Conservation (phyloP, 208 protist species). For the Crithidia sp. region DNA sequence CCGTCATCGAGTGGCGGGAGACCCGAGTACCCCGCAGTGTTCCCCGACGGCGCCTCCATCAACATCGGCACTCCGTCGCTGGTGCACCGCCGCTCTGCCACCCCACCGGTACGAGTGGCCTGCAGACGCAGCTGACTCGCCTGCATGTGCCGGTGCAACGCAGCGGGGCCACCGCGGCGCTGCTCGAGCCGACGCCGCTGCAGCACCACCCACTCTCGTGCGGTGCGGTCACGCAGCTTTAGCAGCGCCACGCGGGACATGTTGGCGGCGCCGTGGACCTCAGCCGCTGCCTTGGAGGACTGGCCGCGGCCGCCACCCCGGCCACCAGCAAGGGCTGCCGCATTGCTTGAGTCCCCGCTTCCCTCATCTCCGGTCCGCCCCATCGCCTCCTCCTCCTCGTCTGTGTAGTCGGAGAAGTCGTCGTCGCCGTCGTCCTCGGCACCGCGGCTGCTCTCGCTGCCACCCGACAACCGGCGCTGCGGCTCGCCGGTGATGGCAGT, state of each 20-base stretch:
- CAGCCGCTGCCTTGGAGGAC: background rate
- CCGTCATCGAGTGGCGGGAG: background rate
- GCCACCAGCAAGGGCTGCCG: background rate
- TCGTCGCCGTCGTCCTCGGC: constrained; percentile 3
- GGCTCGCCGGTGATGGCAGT: background rate
- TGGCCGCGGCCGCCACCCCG: background rate
- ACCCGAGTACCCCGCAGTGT: background rate
- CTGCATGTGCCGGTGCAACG: constrained; percentile 34
- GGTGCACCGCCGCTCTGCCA: background rate
- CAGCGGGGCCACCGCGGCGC: constrained; percentile 11
- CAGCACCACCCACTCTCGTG: constrained; percentile 38
- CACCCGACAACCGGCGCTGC: background rate
- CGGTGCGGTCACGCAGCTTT: constrained; percentile 32
- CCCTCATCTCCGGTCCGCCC: background rate
- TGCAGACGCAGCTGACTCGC: constrained; percentile 35
- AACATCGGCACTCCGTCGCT: background rate
- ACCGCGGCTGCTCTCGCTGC: background rate
- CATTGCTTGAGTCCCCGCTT: background rate
- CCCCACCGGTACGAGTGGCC: constrained; percentile 3
- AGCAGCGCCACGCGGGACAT: constrained; percentile 20
- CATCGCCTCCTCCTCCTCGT: background rate
- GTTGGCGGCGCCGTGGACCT: constrained; percentile 12
- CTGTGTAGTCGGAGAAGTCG: constrained; percentile 1
- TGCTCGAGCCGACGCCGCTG: constrained; percentile 40
- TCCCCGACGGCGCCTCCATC: background rate